A percentile compares a stretch with the other conserved stretches of the same genome.
Conservation (phyloP, 2,329 filamentous ascomycete species). For the Colletotrichum gigasporum region DNA sequence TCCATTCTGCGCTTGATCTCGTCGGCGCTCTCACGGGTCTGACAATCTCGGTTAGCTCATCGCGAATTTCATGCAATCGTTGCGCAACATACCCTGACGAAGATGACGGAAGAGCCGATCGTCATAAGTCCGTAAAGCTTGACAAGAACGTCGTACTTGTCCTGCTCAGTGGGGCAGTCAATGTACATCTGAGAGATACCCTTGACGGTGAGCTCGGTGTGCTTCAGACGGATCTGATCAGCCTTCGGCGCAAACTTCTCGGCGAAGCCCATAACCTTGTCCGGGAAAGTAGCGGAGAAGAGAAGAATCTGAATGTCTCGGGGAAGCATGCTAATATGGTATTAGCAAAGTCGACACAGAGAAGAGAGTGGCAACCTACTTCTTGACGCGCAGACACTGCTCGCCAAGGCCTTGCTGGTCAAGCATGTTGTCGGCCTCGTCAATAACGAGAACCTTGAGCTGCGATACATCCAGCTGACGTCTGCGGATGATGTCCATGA, state of each 20-base stretch:
- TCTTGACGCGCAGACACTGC: conserved; percentile 90
- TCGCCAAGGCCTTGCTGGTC: conserved; percentile 95
- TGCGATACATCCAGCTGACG: conserved; percentile 76
- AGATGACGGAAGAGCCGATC: conserved; percentile 97
- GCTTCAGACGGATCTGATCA: conserved; percentile 86
- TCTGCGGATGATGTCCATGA: conserved; percentile 85
- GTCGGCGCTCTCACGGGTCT: conserved; percentile 87
- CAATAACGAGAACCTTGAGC: conserved; percentile 86
- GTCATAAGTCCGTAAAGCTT: conserved; percentile 97
- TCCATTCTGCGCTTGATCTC: conserved; percentile 89
- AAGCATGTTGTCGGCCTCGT: conserved; percentile 99
- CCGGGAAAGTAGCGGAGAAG: conserved; percentile 94
- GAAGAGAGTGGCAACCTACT: conserved; percentile 63
- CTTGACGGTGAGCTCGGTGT: conserved; percentile 93
- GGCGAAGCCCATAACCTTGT: conserved; percentile 86
- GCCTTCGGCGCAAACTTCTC: conserved; percentile 84
- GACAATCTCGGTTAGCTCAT: conserved; percentile 6
- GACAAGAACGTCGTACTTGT: conserved; percentile 89
- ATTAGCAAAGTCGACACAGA: conserved; percentile 40
- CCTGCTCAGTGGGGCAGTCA: conserved; percentile 82
- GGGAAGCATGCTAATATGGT: conserved; percentile 71
- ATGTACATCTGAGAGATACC: conserved; percentile 99
- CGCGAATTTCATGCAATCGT: background rate
- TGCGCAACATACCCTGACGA: conserved; percentile 76
- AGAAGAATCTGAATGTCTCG: conserved; percentile 84